These are phyloP conservation scores for Quercus dentata DNA, from an alignment of 306 rosid genomes.

Conservation along the genomic window DNA sequence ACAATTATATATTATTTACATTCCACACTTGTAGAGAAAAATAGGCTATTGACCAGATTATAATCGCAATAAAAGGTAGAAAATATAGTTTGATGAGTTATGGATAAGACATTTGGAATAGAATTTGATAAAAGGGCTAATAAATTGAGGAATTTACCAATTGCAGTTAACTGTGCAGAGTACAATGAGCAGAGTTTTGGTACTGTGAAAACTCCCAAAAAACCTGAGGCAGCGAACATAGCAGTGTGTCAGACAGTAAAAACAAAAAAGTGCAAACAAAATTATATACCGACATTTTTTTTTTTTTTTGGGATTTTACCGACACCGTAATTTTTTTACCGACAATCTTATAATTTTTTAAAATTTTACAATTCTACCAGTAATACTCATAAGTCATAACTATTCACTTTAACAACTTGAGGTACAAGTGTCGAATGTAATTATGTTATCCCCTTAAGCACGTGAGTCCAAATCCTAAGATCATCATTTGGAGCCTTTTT, in stretches of 20 bases:
- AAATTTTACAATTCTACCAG: too few species aligned
- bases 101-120: not conserved
- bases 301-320: too few species aligned
- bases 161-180: constrained; percentile 65
- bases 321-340: not conserved
- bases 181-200: constrained; percentile 74
- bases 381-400: too few species aligned
- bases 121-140: not conserved
- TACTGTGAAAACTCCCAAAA: constrained; percentile 75
- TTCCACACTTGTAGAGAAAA: too few species aligned
- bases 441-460: too few species aligned
- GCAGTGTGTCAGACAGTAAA: constrained; percentile 26
- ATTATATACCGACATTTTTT: not conserved
- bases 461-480: too few species aligned
- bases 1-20: too few species aligned
- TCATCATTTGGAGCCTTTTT: too few species aligned
- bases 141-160: constrained; percentile 50
- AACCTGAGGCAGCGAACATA: constrained; percentile 52
- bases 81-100: not conserved
- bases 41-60: too few species aligned
- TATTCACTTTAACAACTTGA: too few species aligned
- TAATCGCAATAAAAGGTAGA: not conserved
- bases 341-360: too few species aligned
- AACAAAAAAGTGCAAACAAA: not conserved
- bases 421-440: too few species aligned